Evolutionary conservation across 2,329 filamentous ascomycete species (phyloP).

Genomic region (Bipolaris oryzae): DNA sequence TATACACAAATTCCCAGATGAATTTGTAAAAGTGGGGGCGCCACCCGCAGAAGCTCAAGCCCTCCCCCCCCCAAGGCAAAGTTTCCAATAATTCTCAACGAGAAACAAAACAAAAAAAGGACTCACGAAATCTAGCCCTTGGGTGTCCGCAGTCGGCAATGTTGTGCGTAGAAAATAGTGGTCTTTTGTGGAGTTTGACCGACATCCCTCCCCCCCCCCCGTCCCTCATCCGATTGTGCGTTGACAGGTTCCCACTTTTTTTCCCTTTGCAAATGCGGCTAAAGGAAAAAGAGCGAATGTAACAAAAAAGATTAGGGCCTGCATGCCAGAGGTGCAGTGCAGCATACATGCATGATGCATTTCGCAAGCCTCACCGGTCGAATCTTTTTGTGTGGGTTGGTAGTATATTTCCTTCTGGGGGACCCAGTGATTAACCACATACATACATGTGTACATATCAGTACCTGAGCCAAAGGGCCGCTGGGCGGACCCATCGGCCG

Average conservation of each 20-base stretch:
- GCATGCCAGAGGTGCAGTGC: slow-evolving; percentile 14
- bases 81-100: background rate
- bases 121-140: background rate
- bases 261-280: slow-evolving; percentile 2
- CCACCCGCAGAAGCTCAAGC: too few species aligned
- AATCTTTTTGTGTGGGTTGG: background rate
- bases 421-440: too few species aligned
- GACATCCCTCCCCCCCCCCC: too few species aligned
- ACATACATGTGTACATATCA: too few species aligned
- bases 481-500: too few species aligned
- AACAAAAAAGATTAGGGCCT: background rate
- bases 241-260: slow-evolving; percentile 19
- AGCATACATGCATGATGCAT: slow-evolving; percentile 25
- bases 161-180: slow-evolving; percentile 17
- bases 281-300: background rate
- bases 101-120: background rate
- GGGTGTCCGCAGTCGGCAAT: background rate
- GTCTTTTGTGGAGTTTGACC: slow-evolving; percentile 27
- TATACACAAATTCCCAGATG: too few species aligned
- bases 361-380: slow-evolving; percentile 34
- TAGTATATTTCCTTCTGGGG: background rate
- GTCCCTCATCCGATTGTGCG: slow-evolving; percentile 16
- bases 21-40: too few species aligned
- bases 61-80: too few species aligned
- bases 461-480: too few species aligned